Conservation (phyloP, 352 stramenopile genomes). For the Phytophthora vignae region DNA sequence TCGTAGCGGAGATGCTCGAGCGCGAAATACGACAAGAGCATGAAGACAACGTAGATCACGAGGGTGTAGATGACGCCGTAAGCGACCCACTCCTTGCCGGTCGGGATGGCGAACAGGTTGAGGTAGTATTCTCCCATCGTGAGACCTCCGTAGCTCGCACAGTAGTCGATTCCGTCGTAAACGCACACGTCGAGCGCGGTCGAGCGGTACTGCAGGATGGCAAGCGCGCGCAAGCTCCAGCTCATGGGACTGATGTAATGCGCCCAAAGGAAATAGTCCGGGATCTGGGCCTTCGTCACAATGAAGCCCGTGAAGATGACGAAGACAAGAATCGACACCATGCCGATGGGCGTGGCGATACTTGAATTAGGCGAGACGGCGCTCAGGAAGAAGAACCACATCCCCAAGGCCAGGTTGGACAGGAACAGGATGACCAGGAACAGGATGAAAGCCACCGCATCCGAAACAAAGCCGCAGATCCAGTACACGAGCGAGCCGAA, state of each 20-base stretch:
- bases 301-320: constrained; percentile 2
- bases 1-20: constrained; percentile 1
- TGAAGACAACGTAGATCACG: constrained; percentile 15
- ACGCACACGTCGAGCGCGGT: constrained; percentile 25
- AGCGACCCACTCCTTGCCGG: constrained; percentile 10
- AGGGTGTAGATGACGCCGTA: constrained; percentile 19
- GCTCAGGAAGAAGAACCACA: constrained; percentile 15
- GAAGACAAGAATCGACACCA: background rate
- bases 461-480: constrained; percentile 68
- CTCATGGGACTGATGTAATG: constrained; percentile 39
- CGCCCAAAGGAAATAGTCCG: background rate
- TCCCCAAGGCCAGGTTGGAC: constrained; percentile 28
- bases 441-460: constrained; percentile 31
- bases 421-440: constrained; percentile 51
- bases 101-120: constrained; percentile 2
- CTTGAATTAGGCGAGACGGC: background rate
- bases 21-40: constrained; percentile 1
- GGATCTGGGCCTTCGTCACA: background rate
- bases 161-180: constrained; percentile 30
- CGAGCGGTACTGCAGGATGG: constrained; percentile 36
- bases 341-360: background rate
- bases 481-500: constrained; percentile 87
- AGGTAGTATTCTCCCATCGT: constrained; percentile 42
- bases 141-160: constrained; percentile 6
- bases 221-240: constrained; percentile 16